These are phyloP conservation scores for Xylaria castorea DNA, from an alignment of 495 filamentous ascomycete species.

Conservation along the genomic window DNA sequence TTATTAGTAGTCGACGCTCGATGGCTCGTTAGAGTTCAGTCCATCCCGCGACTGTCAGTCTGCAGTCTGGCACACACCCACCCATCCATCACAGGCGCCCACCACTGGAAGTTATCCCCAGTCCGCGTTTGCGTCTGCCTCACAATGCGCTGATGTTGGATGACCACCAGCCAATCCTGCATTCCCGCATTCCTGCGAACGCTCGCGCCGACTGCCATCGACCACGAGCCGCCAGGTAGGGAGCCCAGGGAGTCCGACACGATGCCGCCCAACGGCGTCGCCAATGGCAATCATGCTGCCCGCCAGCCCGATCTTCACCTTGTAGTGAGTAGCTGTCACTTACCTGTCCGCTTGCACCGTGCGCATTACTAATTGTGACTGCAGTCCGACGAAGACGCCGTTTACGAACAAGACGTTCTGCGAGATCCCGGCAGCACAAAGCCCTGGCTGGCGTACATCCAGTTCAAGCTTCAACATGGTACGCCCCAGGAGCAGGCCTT, in stretches of 20 bases:
- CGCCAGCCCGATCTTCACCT: conserved; percentile 70
- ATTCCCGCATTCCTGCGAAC: conserved; percentile 32
- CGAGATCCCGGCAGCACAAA: conserved; percentile 86
- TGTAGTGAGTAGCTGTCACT: conserved; percentile 64
- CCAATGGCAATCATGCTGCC: conserved; percentile 37
- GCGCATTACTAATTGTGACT: conserved; percentile 19
- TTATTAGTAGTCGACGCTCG: conserved; percentile 19
- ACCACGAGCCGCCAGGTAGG: conserved; percentile 26
- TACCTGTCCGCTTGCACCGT: not conserved
- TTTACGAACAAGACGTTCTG: conserved; percentile 95
- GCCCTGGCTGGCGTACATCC: conserved; percentile 95
- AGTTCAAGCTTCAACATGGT: conserved; percentile 88
- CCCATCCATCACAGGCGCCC: conserved; percentile 2
- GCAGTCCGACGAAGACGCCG: conserved; percentile 82
- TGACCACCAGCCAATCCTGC: conserved; percentile 19
- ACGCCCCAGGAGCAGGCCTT: conserved; percentile 90
- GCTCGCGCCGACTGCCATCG: conserved; percentile 31
- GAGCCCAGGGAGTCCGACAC: conserved; percentile 10
- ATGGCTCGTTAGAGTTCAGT: conserved; percentile 23
- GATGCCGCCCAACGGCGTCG: conserved; percentile 41
- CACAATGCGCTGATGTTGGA: conserved; percentile 30
- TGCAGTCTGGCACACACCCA: not conserved
- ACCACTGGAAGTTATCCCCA: conserved; percentile 4
- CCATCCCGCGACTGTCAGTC: conserved; percentile 23
- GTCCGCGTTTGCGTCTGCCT: not conserved